These are phyloP conservation scores for Escallonia herrerae DNA, from an alignment of 129 eudicot genomes.

Conservation along the genomic window DNA sequence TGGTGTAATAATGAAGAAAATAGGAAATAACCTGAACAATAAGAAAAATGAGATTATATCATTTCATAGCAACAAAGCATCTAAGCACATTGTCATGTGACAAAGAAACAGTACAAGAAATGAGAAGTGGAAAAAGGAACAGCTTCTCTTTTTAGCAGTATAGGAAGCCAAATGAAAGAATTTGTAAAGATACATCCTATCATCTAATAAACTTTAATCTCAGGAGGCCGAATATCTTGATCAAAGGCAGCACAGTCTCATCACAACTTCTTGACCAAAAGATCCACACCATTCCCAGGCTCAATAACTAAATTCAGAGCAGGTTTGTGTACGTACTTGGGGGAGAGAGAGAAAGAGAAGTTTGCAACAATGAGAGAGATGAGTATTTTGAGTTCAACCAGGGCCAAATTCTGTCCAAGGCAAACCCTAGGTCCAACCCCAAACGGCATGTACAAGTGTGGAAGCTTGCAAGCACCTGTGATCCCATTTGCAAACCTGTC, in stretches of 20 bases:
- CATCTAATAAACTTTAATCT: not conserved
- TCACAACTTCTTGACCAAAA: conserved; percentile 19
- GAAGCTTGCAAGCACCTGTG: conserved; percentile 32
- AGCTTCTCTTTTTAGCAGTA: not conserved
- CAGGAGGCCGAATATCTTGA: not conserved
- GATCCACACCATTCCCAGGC: conserved; percentile 30
- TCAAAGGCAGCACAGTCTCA: not conserved
- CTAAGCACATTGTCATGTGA: not conserved
- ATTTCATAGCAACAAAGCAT: too few relatives aligned
- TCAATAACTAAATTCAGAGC: conserved; percentile 23
- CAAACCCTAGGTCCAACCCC: conserved; percentile 35
- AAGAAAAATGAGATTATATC: too few relatives aligned
- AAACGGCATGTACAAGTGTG: conserved; percentile 38
- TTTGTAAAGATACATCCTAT: too few relatives aligned
- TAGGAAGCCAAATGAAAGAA: not conserved
- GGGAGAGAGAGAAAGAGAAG: conserved; percentile 21
- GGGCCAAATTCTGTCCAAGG: conserved; percentile 25
- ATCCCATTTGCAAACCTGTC: conserved; percentile 34
- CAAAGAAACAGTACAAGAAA: not conserved
- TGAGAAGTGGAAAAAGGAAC: not conserved
- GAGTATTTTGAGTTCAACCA: conserved; percentile 24
- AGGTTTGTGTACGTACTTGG: conserved; percentile 24
- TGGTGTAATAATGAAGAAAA: too few relatives aligned
- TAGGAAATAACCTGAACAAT: too few relatives aligned
- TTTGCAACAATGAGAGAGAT: conserved; percentile 15